Evolutionary conservation across 345 rosid species (phyloP).

Genomic region (Pugionium dolabratum): DNA sequence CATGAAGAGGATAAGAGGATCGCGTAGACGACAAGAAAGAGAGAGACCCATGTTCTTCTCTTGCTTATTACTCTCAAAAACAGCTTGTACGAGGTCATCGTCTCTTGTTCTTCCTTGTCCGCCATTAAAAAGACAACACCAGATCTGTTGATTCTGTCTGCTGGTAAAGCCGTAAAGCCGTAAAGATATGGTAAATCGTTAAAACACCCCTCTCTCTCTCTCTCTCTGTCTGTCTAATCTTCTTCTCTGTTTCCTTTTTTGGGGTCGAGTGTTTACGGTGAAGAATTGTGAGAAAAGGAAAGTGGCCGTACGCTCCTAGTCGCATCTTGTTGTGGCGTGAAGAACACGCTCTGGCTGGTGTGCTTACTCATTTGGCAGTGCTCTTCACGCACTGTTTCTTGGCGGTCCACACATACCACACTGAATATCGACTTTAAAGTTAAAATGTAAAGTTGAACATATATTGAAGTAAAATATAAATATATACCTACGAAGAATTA

Average conservation of each 20-base stretch:
- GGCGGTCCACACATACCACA: conserved; percentile 16
- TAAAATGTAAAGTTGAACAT: too few species aligned
- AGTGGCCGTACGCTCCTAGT: conserved; percentile 28
- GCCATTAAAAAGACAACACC: conserved; percentile 25
- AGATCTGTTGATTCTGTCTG: conserved; percentile 35
- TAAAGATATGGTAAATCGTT: conserved; percentile 13
- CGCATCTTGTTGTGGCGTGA: conserved; percentile 27
- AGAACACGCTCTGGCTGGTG: conserved; percentile 7
- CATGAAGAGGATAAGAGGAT: conserved; percentile 67
- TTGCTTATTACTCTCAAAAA: conserved; percentile 75
- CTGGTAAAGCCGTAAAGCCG: conserved; percentile 7
- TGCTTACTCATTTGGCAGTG: conserved; percentile 20
- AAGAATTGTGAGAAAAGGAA: conserved; percentile 43
- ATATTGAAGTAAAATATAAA: too few species aligned
- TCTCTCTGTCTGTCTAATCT: not conserved
- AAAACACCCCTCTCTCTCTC: not conserved
- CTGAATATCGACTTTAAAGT: too few species aligned
- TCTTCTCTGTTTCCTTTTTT: conserved; percentile 15
- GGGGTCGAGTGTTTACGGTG: conserved; percentile 25
- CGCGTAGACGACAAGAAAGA: conserved; percentile 36
- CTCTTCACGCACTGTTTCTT: conserved; percentile 18
- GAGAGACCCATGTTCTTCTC: conserved; percentile 85
- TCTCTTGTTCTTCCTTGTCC: conserved; percentile 46
- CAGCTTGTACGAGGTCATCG: conserved; percentile 13
- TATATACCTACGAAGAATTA: too few species aligned